Base-by-base conservation (phyloP, 495 filamentous ascomycete species). In the Cercophora scortea region DNA sequence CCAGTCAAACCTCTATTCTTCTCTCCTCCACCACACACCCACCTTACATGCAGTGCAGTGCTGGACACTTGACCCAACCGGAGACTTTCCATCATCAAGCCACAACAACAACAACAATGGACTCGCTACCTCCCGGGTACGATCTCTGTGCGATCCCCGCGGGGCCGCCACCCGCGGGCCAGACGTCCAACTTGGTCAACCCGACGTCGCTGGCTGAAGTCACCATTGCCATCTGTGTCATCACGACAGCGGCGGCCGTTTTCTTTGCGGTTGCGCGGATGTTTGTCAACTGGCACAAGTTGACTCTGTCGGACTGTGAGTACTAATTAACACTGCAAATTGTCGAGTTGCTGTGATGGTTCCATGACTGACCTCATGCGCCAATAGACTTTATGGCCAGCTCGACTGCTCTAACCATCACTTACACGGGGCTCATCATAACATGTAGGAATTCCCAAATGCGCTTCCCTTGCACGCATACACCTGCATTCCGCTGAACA, bases 141-240 rank as follows among this genome's bases (percentile, higher is more conserved):
- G 55, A 58, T 35, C 56, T 54, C 10, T 58, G 56, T 40, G 8
- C 8, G 1, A 15, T 57, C 38, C 51, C 60, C 2, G 54, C 47
- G 8, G 36, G 55, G n/a, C 25, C 44, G n/a, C 57, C 60, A 32
- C 60, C 60, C 15, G 35, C 40, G 1, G 60, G 57, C 0, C 49
- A 52, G 4, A 34, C 15, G 18, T 52, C 51, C 9, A 47, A 62
- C 25, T 62, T 57, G n/a, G 36, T 50, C 19, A 19, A 56, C 32
- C 55, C 57, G 8, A 17, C 47, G 13, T 49, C 57, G 32, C 51
- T 51, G 5, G 54, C 36, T 7, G 45, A 42, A 15, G 48, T 49
- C 16, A 35, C 45, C 34, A 32, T 51, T 15, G 42, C 34, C 3
- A n/a, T 58, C 11, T n/a, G 35, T 12, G 32, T 39, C 15, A 12